phyloP scores from a whole-genome alignment of 2,329 filamentous ascomycete genomes.

The Paracoccidioides brasiliensis region DNA sequence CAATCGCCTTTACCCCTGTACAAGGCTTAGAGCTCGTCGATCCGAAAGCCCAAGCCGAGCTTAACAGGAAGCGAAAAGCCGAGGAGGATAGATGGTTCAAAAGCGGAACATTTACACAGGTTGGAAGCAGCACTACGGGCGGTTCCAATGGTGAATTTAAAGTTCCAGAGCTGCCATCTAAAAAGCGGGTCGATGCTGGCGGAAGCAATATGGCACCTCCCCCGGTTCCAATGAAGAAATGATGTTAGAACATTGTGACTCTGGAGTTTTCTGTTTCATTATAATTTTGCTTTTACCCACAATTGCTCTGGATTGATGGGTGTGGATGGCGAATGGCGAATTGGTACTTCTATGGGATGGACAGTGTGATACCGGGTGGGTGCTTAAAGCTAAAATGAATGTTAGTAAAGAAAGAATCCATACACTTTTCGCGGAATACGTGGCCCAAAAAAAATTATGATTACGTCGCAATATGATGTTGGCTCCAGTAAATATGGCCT shows the following conservation, averaged over 20 bases:
- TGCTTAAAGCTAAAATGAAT: neutral
- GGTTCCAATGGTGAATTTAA: slow-evolving; percentile 47
- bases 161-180: slow-evolving; percentile 59
- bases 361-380: neutral
- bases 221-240: slow-evolving; percentile 20
- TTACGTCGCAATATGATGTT: no score
- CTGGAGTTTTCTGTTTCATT: neutral
- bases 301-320: slow-evolving; percentile 1
- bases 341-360: neutral
- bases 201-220: slow-evolving; percentile 41
- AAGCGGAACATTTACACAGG: slow-evolving; percentile 89
- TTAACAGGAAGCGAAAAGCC: slow-evolving; percentile 79
- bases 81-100: slow-evolving; percentile 97
- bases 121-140: slow-evolving; percentile 34
- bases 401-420: neutral
- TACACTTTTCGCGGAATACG: no score
- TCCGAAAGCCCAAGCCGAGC: slow-evolving; percentile 76
- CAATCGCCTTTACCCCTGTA: slow-evolving; percentile 83
- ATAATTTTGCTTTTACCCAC: neutral
- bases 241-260: slow-evolving; percentile 1
- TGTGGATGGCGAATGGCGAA: slow-evolving; percentile 1
- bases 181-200: slow-evolving; percentile 60
- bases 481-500: no score
- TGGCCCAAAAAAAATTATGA: no score
- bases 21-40: slow-evolving; percentile 93